phyloP scores from a whole-genome alignment of 1,284 basidiomycete species.

The Xerocomus minutiporus region DNA sequence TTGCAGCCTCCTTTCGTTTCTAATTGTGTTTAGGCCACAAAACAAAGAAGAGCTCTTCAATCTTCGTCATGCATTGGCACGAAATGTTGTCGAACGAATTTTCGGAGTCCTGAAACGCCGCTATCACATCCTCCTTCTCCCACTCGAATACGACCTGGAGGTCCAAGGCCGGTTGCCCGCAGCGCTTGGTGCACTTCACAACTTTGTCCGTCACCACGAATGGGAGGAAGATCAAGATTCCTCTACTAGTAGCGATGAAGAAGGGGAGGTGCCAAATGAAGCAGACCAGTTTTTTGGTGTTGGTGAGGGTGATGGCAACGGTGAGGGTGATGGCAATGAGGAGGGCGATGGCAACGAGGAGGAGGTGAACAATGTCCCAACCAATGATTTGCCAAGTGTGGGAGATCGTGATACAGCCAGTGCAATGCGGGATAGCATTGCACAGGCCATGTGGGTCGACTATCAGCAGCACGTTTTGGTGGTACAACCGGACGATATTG shows the following conservation, averaged over 20 bases:
- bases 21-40: not conserved
- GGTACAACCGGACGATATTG: not conserved
- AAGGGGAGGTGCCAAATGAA: not conserved
- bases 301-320: no score
- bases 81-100: conserved; percentile 40
- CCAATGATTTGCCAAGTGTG: not conserved
- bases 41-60: conserved; percentile 38
- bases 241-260: not conserved
- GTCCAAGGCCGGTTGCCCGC: conserved; percentile 32
- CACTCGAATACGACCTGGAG: conserved; percentile 26
- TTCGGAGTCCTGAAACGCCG: conserved; percentile 40
- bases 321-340: not conserved
- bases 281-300: no score
- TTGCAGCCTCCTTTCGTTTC: not conserved
- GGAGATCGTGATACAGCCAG: not conserved
- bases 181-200: conserved; percentile 34
- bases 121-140: conserved; percentile 28
- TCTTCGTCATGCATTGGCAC: conserved; percentile 35
- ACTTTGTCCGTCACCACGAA: conserved; percentile 28
- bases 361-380: not conserved
- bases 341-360: not conserved
- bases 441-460: not conserved
- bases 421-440: not conserved
- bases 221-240: not conserved
- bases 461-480: not conserved